A percentile compares a stretch with the other conserved stretches of the same genome.
Evolutionary conservation across 2,329 filamentous ascomycete species (phyloP).

Genomic region (Colletotrichum magnum): DNA sequence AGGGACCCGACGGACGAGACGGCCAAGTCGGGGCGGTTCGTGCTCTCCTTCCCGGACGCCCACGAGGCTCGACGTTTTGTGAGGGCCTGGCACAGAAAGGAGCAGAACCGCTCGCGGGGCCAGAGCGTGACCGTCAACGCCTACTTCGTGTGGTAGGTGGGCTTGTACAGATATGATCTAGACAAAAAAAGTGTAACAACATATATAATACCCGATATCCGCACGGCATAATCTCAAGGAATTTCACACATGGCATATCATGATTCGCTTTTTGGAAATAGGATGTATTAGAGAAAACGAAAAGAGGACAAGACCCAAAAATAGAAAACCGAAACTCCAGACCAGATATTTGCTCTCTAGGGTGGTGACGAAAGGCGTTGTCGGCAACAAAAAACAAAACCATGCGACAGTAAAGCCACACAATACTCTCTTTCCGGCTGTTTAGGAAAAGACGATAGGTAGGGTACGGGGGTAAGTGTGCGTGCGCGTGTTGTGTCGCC

Average conservation of each 20-base stretch:
- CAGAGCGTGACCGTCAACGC: slow-evolving; percentile 30
- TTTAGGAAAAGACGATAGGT: slow-evolving; percentile 8
- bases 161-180: slow-evolving; percentile 2
- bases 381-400: slow-evolving; percentile 31
- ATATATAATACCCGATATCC: slow-evolving; percentile 4
- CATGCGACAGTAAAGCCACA: slow-evolving; percentile 27
- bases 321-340: slow-evolving; percentile 63
- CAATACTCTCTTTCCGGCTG: slow-evolving; percentile 24
- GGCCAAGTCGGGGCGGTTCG: slow-evolving; percentile 46
- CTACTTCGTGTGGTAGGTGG: slow-evolving; percentile 37
- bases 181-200: background rate
- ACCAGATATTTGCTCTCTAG: slow-evolving; percentile 60
- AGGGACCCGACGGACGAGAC: slow-evolving; percentile 21
- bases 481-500: background rate
- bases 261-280: slow-evolving; percentile 8
- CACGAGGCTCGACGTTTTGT: slow-evolving; percentile 56
- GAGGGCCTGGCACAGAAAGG: slow-evolving; percentile 57
- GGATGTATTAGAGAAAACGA: slow-evolving; percentile 54
- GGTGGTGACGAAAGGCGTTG: slow-evolving; percentile 42
- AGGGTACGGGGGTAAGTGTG: background rate
- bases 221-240: background rate
- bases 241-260: background rate
- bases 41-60: slow-evolving; percentile 49
- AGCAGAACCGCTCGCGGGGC: slow-evolving; percentile 39
- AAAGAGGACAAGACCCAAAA: slow-evolving; percentile 45